Percentiles rank a stretch among this genome's conserved stretches.
Conservation (phyloP, 106 monocot species). For the Dendrobium chrysotoxum region DNA sequence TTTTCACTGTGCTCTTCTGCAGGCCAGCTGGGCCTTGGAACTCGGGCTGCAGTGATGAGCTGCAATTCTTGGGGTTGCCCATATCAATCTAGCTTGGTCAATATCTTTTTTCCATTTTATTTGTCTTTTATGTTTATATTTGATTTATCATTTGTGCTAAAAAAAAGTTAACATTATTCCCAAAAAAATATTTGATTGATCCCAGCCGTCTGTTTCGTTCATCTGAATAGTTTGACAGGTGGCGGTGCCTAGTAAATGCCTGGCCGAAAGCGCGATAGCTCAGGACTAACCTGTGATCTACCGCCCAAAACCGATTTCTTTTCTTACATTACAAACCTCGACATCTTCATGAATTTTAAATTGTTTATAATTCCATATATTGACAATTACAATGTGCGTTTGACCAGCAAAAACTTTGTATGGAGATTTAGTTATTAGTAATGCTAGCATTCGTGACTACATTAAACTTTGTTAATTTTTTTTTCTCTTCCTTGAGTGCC, state of each 20-base stretch:
- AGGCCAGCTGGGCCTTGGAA: slow-evolving; percentile 1
- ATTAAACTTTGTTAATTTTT: no score
- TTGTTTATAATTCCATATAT: not conserved
- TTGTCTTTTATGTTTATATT: not conserved
- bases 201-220: no score
- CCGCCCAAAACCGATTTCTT: not conserved
- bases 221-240: not conserved
- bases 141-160: not conserved
- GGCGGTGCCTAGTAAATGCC: not conserved
- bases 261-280: not conserved
- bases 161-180: no score
- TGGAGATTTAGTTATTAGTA: no score
- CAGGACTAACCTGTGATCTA: not conserved
- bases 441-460: no score
- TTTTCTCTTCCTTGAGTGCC: no score
- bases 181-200: not conserved
- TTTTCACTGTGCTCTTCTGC: not conserved
- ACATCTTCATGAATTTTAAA: not conserved
- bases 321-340: not conserved
- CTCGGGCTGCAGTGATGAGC: not conserved
- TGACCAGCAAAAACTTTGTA: no score
- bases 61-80: not conserved
- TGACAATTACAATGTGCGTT: no score
- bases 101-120: not conserved
- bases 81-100: not conserved